Conservation (phyloP, 257 asterid species). For the Handroanthus guayacan region DNA sequence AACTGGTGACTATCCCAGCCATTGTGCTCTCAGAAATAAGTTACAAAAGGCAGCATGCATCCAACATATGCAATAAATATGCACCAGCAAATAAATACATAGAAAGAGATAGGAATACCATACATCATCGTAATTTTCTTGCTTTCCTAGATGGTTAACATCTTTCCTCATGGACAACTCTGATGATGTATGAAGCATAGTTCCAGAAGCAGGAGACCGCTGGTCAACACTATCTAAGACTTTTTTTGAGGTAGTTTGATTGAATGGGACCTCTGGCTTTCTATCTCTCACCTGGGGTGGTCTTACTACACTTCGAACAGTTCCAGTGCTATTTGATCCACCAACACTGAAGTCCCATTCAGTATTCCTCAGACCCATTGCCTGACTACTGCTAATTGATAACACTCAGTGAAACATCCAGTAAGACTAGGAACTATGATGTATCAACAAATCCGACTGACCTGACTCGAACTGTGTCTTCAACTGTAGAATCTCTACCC, state of each 20-base stretch:
- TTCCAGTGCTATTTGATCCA: slow-evolving; percentile 65
- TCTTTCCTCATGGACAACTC: slow-evolving; percentile 48
- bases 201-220: slow-evolving; percentile 65
- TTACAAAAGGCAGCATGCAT: not conserved
- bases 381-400: slow-evolving; percentile 54
- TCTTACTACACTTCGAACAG: slow-evolving; percentile 63
- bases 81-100: slow-evolving; percentile 16
- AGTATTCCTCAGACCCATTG: slow-evolving; percentile 54
- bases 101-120: slow-evolving; percentile 41
- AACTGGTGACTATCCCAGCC: slow-evolving; percentile 19
- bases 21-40: not conserved
- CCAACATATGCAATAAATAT: slow-evolving; percentile 24
- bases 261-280: slow-evolving; percentile 57
- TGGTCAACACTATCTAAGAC: slow-evolving; percentile 51
- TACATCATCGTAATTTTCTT: slow-evolving; percentile 55
- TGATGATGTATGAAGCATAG: slow-evolving; percentile 41
- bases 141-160: slow-evolving; percentile 43
- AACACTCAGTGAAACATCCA: slow-evolving; percentile 33
- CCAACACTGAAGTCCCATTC: slow-evolving; percentile 90
- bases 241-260: slow-evolving; percentile 53
- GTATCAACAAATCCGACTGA: slow-evolving; percentile 39
- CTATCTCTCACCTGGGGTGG: slow-evolving; percentile 80
- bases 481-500: slow-evolving; percentile 41
- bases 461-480: slow-evolving; percentile 52
- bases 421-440: slow-evolving; percentile 6